These are phyloP conservation scores for Amaranthus hypochondriacus DNA, from an alignment of 148 eudicot genomes.

Conservation along the genomic window DNA sequence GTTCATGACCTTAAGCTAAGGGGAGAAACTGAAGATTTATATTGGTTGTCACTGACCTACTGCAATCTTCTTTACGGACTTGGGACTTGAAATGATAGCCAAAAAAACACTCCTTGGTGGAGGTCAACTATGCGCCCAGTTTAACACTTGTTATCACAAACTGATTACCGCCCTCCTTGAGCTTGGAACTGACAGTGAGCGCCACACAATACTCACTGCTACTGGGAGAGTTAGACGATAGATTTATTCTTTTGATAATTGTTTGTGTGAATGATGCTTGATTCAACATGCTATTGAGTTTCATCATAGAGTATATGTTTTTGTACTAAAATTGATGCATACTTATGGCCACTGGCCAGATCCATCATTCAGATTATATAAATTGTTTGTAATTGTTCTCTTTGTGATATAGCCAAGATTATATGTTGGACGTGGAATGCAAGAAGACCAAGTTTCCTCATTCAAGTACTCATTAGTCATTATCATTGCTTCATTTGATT, in stretches of 20 bases:
- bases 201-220: too few relatives aligned
- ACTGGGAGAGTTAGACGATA: neutral
- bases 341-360: neutral
- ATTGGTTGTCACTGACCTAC: too few relatives aligned
- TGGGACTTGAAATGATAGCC: too few relatives aligned
- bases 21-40: too few relatives aligned
- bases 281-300: neutral
- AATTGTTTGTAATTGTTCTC: constrained; percentile 15
- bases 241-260: neutral
- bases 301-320: neutral
- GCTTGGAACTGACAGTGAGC: too few relatives aligned
- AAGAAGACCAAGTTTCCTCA: constrained; percentile 75
- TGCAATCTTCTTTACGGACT: too few relatives aligned
- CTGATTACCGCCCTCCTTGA: too few relatives aligned
- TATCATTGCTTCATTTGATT: constrained; percentile 16
- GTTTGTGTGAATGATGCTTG: neutral
- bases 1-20: too few relatives aligned
- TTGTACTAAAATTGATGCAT: neutral
- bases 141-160: too few relatives aligned
- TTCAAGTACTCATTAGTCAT: constrained; percentile 60
- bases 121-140: too few relatives aligned
- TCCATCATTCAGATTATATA: constrained; percentile 3
- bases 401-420: constrained; percentile 61
- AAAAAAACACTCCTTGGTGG: too few relatives aligned
- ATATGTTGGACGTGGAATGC: constrained; percentile 95